Evolutionary conservation across 441 rosid genomes (phyloP), one percentile per base, ranked within the genome.

Genomic region (Pelargonium exstipulatum): DNA sequence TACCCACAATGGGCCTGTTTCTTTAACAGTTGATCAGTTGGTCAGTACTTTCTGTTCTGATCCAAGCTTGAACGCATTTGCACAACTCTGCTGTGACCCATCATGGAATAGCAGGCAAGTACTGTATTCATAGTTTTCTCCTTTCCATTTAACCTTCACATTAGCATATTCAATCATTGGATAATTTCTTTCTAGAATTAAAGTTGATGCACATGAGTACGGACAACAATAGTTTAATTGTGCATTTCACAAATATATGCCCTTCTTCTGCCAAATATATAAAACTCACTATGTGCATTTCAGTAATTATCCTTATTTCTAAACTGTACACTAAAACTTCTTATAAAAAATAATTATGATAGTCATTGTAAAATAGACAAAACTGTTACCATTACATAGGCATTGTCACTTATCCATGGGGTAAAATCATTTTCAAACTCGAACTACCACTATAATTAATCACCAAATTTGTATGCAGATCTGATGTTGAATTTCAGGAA

Each of bases 31-130:
- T 71, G 96, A 95, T 82, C 99, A 92, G 80, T 78, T 95, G 81
- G 97, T 95, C 85, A 88, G 97, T 77, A 83, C 98, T 58, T 90
- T 95, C 82, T 90, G 98, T 4, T 95, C 98, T 64, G 96, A 92
- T 81, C 99, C 99, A 53, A 95, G 99, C 86, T 83, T 95, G 78
- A 90, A 90, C 69, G 91, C 93, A 70, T 92, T 95, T 78, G 93
- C 97, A n/a, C 96, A 90, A 76, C 84, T 92, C 61, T 94, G 95
- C 76, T 86, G 96, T 79, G 97, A 89, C 73, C 84, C 89, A 69
- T 89, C 96, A 48, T 90, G 95, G 99, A 87, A 86, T 72, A 76
- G 84, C 88, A 86, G 85, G 99, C 76, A 82, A 84, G 78, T 72
- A 57, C 12, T 5, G 61, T 63, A 63, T 7, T n/a, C 35, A 29